These are phyloP conservation scores for Diaporthe sp. DNA, from an alignment of 2,329 filamentous ascomycete species.

Conservation along the genomic window DNA sequence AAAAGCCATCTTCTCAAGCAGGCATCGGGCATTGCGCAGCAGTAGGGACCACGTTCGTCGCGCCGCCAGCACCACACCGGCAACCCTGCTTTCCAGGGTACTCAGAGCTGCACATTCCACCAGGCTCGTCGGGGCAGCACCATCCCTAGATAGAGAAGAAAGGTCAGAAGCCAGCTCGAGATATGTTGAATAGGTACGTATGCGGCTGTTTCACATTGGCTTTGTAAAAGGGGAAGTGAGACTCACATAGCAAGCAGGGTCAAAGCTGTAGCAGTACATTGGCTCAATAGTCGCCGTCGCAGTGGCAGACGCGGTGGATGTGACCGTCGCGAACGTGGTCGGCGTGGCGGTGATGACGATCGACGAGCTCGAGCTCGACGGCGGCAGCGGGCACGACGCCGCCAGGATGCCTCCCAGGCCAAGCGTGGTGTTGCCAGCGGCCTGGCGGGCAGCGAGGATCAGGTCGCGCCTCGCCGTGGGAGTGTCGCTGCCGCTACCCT, in stretches of 20 bases:
- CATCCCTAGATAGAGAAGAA: not conserved
- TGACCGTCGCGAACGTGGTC: not conserved
- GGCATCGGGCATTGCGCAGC: slow-evolving; percentile 8
- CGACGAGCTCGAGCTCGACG: not conserved
- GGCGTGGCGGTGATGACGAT: not conserved
- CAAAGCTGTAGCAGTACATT: slow-evolving; percentile 11
- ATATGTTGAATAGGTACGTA: too few species aligned
- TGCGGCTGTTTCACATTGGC: too few species aligned
- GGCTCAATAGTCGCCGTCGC: not conserved
- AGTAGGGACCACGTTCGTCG: not conserved
- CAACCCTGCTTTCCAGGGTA: not conserved
- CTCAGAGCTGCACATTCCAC: not conserved
- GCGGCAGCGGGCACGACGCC: not conserved
- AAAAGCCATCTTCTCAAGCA: not conserved
- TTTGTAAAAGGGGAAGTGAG: rapidly evolving
- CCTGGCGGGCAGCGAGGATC: not conserved
- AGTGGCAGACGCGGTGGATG: not conserved
- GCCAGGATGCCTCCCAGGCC: not conserved
- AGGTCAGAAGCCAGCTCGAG: not conserved
- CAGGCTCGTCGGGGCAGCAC: slow-evolving; percentile 11
- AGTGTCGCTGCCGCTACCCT: not conserved
- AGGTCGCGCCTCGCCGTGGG: not conserved
- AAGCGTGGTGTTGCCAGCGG: not conserved
- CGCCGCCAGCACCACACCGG: not conserved
- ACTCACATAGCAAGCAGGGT: slow-evolving; percentile 18